phyloP scores from a whole-genome alignment of 1,139 yeast genomes.

The Geotrichum aggregatum region DNA sequence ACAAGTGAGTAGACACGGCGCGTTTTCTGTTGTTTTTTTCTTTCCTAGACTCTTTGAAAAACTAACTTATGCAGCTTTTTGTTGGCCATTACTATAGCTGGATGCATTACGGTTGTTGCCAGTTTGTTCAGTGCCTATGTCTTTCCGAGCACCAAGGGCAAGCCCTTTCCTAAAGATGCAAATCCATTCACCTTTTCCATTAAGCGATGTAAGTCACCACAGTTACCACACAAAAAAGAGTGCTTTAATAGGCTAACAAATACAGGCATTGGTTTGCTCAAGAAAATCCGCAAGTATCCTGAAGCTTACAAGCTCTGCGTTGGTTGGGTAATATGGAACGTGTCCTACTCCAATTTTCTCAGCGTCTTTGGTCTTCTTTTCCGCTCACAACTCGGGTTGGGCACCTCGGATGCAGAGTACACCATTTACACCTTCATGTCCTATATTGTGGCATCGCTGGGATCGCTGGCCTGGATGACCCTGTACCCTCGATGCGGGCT shows the following conservation, averaged over 20 bases:
- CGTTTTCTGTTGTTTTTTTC: no score
- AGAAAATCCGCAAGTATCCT: slow-evolving; percentile 38
- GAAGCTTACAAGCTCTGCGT: slow-evolving; percentile 43
- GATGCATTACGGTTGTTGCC: slow-evolving; percentile 40
- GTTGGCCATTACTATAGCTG: slow-evolving; percentile 45
- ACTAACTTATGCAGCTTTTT: slow-evolving; percentile 33
- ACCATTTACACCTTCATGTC: slow-evolving; percentile 45
- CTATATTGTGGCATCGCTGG: slow-evolving; percentile 40
- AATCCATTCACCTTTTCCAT: slow-evolving; percentile 34
- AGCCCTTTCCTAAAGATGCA: slow-evolving; percentile 35
- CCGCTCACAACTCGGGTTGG: slow-evolving; percentile 45
- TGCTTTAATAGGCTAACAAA: no score
- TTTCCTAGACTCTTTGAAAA: background rate
- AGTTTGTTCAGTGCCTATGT: slow-evolving; percentile 36
- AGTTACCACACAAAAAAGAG: no score
- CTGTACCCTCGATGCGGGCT: slow-evolving; percentile 36
- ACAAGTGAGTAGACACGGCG: slow-evolving; percentile 20
- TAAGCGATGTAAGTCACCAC: slow-evolving; percentile 32
- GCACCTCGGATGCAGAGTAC: slow-evolving; percentile 43
- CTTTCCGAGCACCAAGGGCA: slow-evolving; percentile 41
- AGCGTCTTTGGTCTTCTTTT: slow-evolving; percentile 43
- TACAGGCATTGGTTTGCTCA: slow-evolving; percentile 26
- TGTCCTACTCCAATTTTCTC: slow-evolving; percentile 42
- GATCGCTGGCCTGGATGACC: slow-evolving; percentile 44
- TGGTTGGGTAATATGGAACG: slow-evolving; percentile 49